Conservation (phyloP, 495 filamentous ascomycete genomes). For the Lichenothelia convexa region DNA sequence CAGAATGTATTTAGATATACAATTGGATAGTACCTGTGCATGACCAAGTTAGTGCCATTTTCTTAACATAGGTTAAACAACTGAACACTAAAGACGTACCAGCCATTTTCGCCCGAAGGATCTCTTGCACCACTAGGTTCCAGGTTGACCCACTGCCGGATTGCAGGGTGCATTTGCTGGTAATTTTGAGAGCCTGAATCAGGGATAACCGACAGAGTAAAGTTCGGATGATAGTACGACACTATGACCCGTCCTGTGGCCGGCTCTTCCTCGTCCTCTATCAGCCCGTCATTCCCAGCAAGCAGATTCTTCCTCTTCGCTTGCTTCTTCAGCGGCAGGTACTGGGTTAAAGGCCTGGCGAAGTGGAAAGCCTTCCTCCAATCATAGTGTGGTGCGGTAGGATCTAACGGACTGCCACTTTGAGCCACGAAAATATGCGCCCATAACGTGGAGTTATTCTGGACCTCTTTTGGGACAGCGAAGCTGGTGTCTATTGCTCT, state of each 20-base stretch:
- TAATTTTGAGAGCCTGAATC: slow-evolving; percentile 52
- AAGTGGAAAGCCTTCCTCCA: slow-evolving; percentile 62
- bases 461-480: slow-evolving; percentile 56
- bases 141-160: slow-evolving; percentile 57
- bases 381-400: slow-evolving; percentile 50
- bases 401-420: slow-evolving; percentile 57
- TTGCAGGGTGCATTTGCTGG: slow-evolving; percentile 49
- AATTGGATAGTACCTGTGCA: slow-evolving; percentile 93
- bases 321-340: slow-evolving; percentile 79
- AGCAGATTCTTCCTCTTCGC: slow-evolving; percentile 82
- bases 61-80: too few relatives aligned
- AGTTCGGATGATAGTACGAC: slow-evolving; percentile 91
- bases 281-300: slow-evolving; percentile 31
- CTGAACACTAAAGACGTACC: too few relatives aligned
- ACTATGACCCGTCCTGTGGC: slow-evolving; percentile 45
- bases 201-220: slow-evolving; percentile 73
- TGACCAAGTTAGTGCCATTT: too few relatives aligned
- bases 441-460: slow-evolving; percentile 86
- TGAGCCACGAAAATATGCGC: slow-evolving; percentile 80
- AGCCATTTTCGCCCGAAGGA: slow-evolving; percentile 66
- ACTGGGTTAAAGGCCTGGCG: slow-evolving; percentile 66
- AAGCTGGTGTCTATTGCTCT: slow-evolving; percentile 64
- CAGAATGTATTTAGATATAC: slow-evolving; percentile 91
- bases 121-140: slow-evolving; percentile 62
- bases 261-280: slow-evolving; percentile 28